These are phyloP conservation scores for Tolypocladium tropicale DNA, from an alignment of 2,329 filamentous ascomycete genomes.

Conservation along the genomic window DNA sequence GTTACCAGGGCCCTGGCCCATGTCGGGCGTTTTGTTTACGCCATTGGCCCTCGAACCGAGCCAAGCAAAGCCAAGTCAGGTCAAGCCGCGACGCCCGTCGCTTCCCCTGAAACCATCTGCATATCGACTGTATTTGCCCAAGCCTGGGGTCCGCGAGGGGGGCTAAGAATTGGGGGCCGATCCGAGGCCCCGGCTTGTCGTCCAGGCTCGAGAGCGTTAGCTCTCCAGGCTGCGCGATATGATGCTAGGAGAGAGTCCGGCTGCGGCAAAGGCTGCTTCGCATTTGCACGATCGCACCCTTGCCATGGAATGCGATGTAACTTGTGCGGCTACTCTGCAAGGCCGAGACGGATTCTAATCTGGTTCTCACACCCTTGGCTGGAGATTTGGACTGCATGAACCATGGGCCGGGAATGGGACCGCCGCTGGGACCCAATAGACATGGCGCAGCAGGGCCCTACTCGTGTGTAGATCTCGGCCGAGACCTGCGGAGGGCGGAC, in stretches of 20 bases:
- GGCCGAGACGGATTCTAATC: background rate
- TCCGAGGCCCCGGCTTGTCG: no score
- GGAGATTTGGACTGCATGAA: background rate
- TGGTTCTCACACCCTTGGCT: background rate
- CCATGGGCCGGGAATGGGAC: background rate
- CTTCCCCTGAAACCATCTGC: background rate
- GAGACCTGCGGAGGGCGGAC: background rate
- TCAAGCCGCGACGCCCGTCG: background rate
- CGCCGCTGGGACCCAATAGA: background rate
- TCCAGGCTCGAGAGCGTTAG: no score
- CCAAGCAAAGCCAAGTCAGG: no score
- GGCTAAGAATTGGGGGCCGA: no score
- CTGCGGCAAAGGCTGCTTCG: background rate
- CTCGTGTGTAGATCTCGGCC: background rate
- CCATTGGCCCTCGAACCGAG: no score
- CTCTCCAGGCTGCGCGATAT: background rate
- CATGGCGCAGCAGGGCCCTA: background rate
- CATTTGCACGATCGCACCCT: background rate
- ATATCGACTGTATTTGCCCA: background rate
- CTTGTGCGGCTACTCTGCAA: background rate
- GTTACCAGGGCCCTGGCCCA: background rate
- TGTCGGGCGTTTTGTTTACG: background rate
- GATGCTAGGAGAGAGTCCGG: background rate
- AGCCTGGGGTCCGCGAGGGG: no score
- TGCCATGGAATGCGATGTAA: background rate